Evolutionary conservation across 495 filamentous ascomycete species (phyloP), one percentile per base, ranked within the genome.

Genomic region (Hyaloscypha finlandica): DNA sequence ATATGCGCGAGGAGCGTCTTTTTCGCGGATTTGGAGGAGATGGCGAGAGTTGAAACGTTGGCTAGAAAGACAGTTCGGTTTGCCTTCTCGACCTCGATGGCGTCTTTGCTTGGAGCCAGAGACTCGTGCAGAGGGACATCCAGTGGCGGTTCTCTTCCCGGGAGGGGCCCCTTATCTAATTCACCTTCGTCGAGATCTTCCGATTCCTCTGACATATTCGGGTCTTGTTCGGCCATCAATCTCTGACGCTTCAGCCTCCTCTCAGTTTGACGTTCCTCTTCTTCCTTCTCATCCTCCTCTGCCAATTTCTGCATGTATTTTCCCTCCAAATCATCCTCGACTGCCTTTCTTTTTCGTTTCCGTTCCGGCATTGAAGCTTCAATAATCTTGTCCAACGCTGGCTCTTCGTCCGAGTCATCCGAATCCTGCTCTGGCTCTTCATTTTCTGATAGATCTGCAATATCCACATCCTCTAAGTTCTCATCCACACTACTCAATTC

Each of bases 31-130:
- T 93, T 93, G 5, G 91, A 94, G 39, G 86, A 91, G 69, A 98
- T 90, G 12, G 92, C 92, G 56, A 86, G 76, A 16, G 83, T 89
- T 6, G 93, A 93, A 32, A 98, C 90, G 71, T 99, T 99, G 68
- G 90, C 91, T 32, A 99, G 81, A 77, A 97, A 99, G 53, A 99
- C 86, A 4, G 96, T 98, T 25, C 95, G 89, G 64, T 86, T 86
- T 19, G 95, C 92, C 77, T 96, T 97, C 66, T 96, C 92, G 3
- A 78, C 61, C 20, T 76, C 77, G 8, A 75, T 70, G 61, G 76
- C 68, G 19, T 82, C 81, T 39, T 78, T 77, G 20, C 73, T 68
- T 58, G 75, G 75, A 48, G 70, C 65, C 30, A 83, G 72, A n/a
- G 83, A 81, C 62, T 86, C 84, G 70, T 86, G 84, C 4, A 83